phyloP scores from a whole-genome alignment of 768 basidiomycete species.

The Boletus patriciae region DNA sequence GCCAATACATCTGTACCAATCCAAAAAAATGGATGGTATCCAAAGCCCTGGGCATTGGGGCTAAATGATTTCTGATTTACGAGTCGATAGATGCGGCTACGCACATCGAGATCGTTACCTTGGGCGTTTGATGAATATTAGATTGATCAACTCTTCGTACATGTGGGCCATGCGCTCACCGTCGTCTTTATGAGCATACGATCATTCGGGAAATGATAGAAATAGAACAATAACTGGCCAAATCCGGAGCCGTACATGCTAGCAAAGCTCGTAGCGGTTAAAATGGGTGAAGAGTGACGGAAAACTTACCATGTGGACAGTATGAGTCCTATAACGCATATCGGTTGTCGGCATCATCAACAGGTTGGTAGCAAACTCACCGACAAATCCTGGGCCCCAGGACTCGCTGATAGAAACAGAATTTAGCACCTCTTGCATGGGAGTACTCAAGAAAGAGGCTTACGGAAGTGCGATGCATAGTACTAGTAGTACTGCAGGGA shows the following conservation, averaged over 20 bases:
- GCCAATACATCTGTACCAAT: slow-evolving; percentile 5
- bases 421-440: neutral
- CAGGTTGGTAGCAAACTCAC: neutral
- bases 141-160: neutral
- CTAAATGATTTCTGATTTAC: neutral
- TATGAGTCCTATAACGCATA: neutral
- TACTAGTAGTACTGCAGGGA: too few relatives aligned
- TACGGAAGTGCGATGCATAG: neutral
- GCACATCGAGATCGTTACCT: slow-evolving; percentile 1
- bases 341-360: neutral
- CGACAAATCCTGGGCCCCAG: slow-evolving; percentile 7
- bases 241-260: slow-evolving; percentile 6
- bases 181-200: neutral
- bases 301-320: neutral
- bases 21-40: slow-evolving; percentile 8
- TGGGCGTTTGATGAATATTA: neutral
- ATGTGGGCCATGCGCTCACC: neutral
- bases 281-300: neutral
- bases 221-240: slow-evolving; percentile 9
- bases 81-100: neutral
- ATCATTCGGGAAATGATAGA: slow-evolving; percentile 2
- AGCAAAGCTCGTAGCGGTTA: neutral
- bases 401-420: neutral
- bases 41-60: neutral
- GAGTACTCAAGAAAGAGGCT: neutral